phyloP scores from a whole-genome alignment of 2,329 filamentous ascomycete species.

The Rutstroemia sp. region DNA sequence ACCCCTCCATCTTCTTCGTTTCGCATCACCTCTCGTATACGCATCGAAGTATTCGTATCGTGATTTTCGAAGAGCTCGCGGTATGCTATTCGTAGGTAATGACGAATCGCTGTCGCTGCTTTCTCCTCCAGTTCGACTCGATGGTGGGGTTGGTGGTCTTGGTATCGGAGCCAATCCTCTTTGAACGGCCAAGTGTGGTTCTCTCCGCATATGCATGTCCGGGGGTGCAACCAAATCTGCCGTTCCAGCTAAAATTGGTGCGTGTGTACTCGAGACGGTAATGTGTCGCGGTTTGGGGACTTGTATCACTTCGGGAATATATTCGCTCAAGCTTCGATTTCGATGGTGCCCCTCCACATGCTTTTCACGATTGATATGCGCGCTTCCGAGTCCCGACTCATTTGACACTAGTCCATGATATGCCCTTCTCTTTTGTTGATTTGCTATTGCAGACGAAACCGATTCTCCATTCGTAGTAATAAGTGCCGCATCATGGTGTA shows the following conservation, averaged over 20 bases:
- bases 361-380: conserved; percentile 23
- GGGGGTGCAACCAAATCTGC: conserved; percentile 32
- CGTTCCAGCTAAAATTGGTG: conserved; percentile 37
- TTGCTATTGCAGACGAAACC: conserved; percentile 41
- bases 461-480: conserved; percentile 45
- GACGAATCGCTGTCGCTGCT: conserved; percentile 43
- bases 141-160: conserved; percentile 71
- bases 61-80: conserved; percentile 31
- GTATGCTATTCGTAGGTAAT: conserved; percentile 34
- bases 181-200: conserved; percentile 72
- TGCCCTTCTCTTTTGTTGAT: conserved; percentile 49
- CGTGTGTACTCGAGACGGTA: conserved; percentile 60
- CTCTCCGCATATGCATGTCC: conserved; percentile 57
- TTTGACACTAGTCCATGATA: conserved; percentile 40
- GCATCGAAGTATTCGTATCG: conserved; percentile 62
- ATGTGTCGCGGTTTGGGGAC: conserved; percentile 62
- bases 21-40: conserved; percentile 56
- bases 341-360: conserved; percentile 44
- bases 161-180: conserved; percentile 61
- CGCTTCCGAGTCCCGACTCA: conserved; percentile 16
- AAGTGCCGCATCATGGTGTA: conserved; percentile 40
- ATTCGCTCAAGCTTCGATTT: conserved; percentile 85
- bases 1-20: conserved; percentile 70
- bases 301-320: conserved; percentile 64
- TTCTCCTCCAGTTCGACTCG: conserved; percentile 60